phyloP scores from a whole-genome alignment of 371 early-diverging fungal genomes.

The Phascolomyces articulosus region DNA sequence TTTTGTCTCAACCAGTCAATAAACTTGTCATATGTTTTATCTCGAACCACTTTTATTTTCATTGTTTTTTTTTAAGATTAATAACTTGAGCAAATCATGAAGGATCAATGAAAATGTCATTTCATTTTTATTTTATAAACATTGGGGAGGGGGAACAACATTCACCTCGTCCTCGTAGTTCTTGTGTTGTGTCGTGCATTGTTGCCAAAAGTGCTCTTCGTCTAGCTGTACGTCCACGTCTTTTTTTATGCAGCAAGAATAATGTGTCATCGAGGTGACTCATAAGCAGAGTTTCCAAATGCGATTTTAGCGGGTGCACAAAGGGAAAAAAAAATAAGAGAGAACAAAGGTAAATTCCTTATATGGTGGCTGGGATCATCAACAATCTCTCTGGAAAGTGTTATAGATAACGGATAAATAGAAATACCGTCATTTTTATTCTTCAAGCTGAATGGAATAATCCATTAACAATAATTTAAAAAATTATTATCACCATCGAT shows the following conservation, averaged over 20 bases:
- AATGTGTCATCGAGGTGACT: neutral
- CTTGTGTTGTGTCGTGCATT: neutral
- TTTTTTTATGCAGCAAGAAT: constrained; percentile 2
- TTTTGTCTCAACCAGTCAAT: constrained; percentile 51
- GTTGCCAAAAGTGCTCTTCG: neutral
- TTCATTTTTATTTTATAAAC: too few relatives aligned
- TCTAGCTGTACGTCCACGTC: neutral
- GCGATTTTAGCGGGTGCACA: neutral
- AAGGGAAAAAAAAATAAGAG: neutral
- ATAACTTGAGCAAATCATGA: neutral
- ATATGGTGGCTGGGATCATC: neutral
- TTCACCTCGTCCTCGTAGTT: constrained; percentile 2
- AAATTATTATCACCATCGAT: too few relatives aligned
- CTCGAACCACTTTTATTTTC: constrained; percentile 39
- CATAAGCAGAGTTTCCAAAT: neutral
- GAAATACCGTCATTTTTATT: too few relatives aligned
- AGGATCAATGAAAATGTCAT: neutral
- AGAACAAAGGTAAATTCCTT: too few relatives aligned
- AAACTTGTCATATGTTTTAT: constrained; percentile 51
- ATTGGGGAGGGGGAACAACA: neutral
- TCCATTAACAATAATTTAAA: too few relatives aligned
- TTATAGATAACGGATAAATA: too few relatives aligned
- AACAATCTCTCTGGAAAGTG: too few relatives aligned
- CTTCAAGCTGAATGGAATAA: too few relatives aligned
- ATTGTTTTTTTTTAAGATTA: neutral